Percentiles rank a stretch among this genome's conserved stretches.
These are phyloP conservation scores for Meyerozyma smithsonii DNA, from an alignment of 1,139 yeast species.

Conservation along the genomic window DNA sequence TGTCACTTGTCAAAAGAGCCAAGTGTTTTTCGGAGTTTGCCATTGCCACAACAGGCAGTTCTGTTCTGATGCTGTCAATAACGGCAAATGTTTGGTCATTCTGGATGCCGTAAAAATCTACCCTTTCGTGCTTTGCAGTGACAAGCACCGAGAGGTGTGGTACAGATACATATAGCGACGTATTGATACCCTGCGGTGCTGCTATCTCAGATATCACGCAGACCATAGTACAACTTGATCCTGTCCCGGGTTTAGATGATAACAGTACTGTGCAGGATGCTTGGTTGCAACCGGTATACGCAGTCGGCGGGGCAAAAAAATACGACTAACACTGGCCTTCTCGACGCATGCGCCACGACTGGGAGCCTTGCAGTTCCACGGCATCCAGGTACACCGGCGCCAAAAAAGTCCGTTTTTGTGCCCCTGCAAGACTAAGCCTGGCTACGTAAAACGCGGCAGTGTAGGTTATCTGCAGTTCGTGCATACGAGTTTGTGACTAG, in stretches of 20 bases:
- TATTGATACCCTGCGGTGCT: not conserved
- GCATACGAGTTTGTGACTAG: not conserved
- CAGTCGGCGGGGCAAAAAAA: no score
- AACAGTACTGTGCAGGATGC: conserved; percentile 1
- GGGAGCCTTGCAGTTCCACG: no score
- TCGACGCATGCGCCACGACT: no score
- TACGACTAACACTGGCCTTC: no score
- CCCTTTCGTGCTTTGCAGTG: not conserved
- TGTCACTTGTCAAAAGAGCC: not conserved
- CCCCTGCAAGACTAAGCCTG: no score
- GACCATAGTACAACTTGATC: not conserved
- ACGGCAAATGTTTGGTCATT: not conserved
- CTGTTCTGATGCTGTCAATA: not conserved
- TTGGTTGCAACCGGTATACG: conserved; percentile 1
- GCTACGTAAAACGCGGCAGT: not conserved
- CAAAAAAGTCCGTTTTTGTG: no score
- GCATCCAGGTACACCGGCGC: no score
- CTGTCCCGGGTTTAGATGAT: not conserved
- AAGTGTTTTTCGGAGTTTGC: not conserved
- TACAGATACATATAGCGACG: not conserved
- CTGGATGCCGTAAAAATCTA: not conserved
- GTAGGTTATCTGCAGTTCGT: not conserved
- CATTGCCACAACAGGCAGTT: not conserved
- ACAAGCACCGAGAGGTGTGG: not conserved
- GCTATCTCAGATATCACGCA: not conserved